These are phyloP conservation scores for Schizopora paradoxa DNA, from an alignment of 1,284 basidiomycete genomes.

Conservation along the genomic window DNA sequence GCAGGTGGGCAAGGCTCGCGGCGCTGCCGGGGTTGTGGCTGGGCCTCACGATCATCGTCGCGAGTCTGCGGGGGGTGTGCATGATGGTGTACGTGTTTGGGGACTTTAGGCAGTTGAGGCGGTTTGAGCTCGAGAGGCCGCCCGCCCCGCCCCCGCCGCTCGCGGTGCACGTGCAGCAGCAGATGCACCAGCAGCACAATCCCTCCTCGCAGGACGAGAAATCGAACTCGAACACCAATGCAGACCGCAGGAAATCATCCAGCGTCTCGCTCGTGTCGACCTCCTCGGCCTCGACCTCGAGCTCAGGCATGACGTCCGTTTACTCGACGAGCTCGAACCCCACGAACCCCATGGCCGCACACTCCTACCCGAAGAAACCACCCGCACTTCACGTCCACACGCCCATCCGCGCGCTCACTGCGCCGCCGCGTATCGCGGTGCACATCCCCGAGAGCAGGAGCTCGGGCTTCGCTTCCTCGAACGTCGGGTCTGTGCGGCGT, in stretches of 20 bases:
- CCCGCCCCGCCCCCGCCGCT: slow-evolving; percentile 20
- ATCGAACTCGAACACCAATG: too few relatives aligned
- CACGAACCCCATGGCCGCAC: too few relatives aligned
- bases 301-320: too few relatives aligned
- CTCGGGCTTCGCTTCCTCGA: slow-evolving; percentile 7
- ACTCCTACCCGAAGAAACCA: too few relatives aligned
- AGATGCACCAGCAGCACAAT: too few relatives aligned
- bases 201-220: too few relatives aligned
- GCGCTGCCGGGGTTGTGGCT: slow-evolving; percentile 67
- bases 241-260: background rate
- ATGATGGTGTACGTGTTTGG: slow-evolving; percentile 77
- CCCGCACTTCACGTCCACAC: background rate
- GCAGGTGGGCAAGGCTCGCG: slow-evolving; percentile 52
- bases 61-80: slow-evolving; percentile 57
- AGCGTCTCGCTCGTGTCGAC: background rate
- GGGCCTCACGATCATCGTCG: slow-evolving; percentile 56
- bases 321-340: too few relatives aligned
- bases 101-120: slow-evolving; percentile 72
- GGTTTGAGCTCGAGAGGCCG: slow-evolving; percentile 67
- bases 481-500: slow-evolving; percentile 1
- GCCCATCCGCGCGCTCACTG: slow-evolving; percentile 10
- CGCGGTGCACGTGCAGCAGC: background rate
- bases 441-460: slow-evolving; percentile 8
- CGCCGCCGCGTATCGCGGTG: slow-evolving; percentile 10
- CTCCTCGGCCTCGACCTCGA: too few relatives aligned